These are phyloP conservation scores for Breviolum minutum DNA, from an alignment of 73 alveolate species.

Conservation along the genomic window DNA sequence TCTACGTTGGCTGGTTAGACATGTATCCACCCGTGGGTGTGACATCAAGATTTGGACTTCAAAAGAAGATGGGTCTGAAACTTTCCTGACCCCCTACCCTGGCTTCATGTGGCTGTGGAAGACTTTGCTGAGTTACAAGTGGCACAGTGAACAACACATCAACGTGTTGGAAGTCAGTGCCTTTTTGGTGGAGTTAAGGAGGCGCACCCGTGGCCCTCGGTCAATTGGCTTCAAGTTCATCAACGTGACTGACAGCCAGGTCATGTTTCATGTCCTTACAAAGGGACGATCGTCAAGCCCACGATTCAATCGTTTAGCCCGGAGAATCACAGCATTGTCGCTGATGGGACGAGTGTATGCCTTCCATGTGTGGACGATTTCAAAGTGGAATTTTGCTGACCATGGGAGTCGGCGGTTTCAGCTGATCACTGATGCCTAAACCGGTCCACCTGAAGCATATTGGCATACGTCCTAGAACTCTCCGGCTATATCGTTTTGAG, in stretches of 20 bases:
- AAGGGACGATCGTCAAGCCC: background rate
- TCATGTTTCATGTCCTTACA: background rate
- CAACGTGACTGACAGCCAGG: background rate
- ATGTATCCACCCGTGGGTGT: background rate
- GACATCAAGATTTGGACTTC: background rate
- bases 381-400: too few relatives aligned
- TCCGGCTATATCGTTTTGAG: background rate
- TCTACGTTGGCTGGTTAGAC: background rate
- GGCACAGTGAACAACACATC: conserved; percentile 16
- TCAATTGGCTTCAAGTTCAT: background rate
- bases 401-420: background rate
- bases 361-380: background rate
- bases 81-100: background rate
- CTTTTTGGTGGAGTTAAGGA: background rate
- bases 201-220: background rate
- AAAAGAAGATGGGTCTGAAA: background rate
- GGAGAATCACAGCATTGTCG: background rate
- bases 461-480: background rate
- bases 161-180: conserved; percentile 3
- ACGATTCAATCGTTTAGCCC: background rate
- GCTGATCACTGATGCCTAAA: background rate
- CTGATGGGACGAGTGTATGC: background rate
- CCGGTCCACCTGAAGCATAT: background rate
- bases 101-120: conserved; percentile 23
- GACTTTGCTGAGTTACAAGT: background rate